phyloP scores from a whole-genome alignment of 1,284 basidiomycete species.

The Cutaneotrichosporon sp. region DNA sequence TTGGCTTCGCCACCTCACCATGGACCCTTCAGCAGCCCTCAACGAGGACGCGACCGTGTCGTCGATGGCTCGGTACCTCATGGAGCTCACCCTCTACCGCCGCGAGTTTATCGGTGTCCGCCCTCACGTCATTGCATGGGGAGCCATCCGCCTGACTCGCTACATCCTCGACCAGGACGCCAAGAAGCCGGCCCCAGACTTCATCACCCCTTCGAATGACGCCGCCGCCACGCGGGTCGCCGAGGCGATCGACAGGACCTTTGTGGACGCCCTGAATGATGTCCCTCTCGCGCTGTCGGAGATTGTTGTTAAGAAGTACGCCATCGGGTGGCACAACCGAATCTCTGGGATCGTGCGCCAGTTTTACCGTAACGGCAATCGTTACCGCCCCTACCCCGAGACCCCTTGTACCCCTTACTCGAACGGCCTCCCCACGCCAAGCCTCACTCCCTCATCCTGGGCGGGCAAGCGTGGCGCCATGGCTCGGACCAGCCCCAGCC shows the following conservation, averaged over 20 bases:
- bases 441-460: slow-evolving; percentile 46
- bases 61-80: slow-evolving; percentile 92
- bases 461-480: slow-evolving; percentile 24
- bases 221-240: slow-evolving; percentile 56
- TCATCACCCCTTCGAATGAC: slow-evolving; percentile 26
- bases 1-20: slow-evolving; percentile 70
- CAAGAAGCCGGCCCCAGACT: slow-evolving; percentile 61
- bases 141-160: slow-evolving; percentile 82
- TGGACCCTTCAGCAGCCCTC: slow-evolving; percentile 56
- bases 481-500: slow-evolving; percentile 34
- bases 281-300: slow-evolving; percentile 51
- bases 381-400: slow-evolving; percentile 50
- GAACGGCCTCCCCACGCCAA: slow-evolving; percentile 39
- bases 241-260: slow-evolving; percentile 76
- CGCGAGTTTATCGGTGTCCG: slow-evolving; percentile 86
- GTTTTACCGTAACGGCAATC: slow-evolving; percentile 67
- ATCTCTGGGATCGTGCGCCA: slow-evolving; percentile 88
- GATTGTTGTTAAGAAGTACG: slow-evolving; percentile 82
- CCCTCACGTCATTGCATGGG: slow-evolving; percentile 82
- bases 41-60: slow-evolving; percentile 85
- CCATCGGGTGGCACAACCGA: slow-evolving; percentile 89
- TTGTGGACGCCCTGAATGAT: slow-evolving; percentile 80
- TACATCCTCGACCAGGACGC: slow-evolving; percentile 72
- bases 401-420: slow-evolving; percentile 42
- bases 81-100: slow-evolving; percentile 98